Evolutionary conservation across 2,329 filamentous ascomycete genomes (phyloP).

Genomic region (Apiospora hydei): DNA sequence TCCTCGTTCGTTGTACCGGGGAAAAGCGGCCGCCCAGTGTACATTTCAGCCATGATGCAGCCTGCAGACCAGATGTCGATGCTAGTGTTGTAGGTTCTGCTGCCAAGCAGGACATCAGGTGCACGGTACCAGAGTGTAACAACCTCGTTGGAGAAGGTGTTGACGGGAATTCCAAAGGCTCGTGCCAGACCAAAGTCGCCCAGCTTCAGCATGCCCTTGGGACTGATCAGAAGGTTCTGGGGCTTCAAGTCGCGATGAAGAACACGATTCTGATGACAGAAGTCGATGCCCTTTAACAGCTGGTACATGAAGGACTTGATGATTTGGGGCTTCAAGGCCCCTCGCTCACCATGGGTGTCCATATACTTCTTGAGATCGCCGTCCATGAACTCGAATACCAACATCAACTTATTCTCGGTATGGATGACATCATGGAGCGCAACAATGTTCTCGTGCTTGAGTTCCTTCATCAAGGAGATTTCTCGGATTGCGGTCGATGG

Average conservation of each 20-base stretch:
- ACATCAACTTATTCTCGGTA: conserved; percentile 99
- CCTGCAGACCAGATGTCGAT: conserved; percentile 99
- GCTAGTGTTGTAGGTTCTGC: conserved; percentile 97
- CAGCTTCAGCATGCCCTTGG: conserved; percentile 87
- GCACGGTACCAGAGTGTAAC: conserved; percentile 98
- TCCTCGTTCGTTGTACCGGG: conserved; percentile 98
- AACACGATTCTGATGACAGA: conserved; percentile 97
- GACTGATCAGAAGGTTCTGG: conserved; percentile 95
- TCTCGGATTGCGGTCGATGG: conserved; percentile 97
- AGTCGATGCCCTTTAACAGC: conserved; percentile 92
- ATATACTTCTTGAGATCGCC: conserved; percentile 98
- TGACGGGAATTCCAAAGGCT: conserved; percentile 96
- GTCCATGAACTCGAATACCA: conserved; percentile 99
- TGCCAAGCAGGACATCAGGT: conserved; percentile 92
- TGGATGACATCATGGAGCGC: conserved; percentile 98
- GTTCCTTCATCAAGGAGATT: conserved; percentile 98
- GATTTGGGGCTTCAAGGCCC: conserved; percentile 84
- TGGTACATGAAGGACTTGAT: conserved; percentile 99
- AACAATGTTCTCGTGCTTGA: conserved; percentile 99
- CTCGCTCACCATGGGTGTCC: conserved; percentile 90
- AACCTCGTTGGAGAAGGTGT: conserved; percentile 97
- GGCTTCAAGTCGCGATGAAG: conserved; percentile 96
- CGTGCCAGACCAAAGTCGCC: conserved; percentile 94
- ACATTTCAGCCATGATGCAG: conserved; percentile 99
- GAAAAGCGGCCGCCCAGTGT: conserved; percentile 92